Conservation (phyloP, 2,329 filamentous ascomycete genomes). For the Onygena corvina region DNA sequence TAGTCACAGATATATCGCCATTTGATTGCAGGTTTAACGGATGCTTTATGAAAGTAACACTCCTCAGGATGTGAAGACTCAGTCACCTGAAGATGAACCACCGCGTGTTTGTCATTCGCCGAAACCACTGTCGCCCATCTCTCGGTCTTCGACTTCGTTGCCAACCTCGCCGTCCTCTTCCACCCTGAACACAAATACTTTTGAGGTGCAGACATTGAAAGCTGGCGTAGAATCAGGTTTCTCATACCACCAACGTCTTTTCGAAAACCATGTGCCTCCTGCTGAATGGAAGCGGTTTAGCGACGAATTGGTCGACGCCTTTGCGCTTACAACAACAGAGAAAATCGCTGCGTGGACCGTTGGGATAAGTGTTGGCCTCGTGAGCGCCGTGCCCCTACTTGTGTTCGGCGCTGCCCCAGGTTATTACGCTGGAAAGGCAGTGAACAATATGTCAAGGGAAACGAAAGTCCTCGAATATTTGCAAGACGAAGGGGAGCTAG, state of each 20-base stretch:
- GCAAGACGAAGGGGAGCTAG: conserved; percentile 11
- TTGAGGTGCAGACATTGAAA: conserved; percentile 10
- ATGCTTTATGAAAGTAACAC: not conserved
- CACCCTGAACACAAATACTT: not conserved
- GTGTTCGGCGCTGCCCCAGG: conserved; percentile 9
- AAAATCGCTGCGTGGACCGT: conserved; percentile 12
- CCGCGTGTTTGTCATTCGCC: not conserved
- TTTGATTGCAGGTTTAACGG: not conserved
- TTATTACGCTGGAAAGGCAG: conserved; percentile 13
- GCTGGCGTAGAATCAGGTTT: conserved; percentile 10
- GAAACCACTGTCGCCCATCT: not conserved
- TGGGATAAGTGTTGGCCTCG: conserved; percentile 11
- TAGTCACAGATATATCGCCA: not conserved
- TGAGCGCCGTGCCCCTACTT: conserved; percentile 6
- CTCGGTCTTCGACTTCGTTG: not conserved
- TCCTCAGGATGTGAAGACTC: not conserved
- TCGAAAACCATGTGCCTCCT: conserved; percentile 9
- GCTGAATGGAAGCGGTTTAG: conserved; percentile 13
- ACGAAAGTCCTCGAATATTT: conserved; percentile 9
- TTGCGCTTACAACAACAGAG: conserved; percentile 8
- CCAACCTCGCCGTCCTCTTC: not conserved
- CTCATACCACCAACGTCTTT: conserved; percentile 11
- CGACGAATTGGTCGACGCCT: conserved; percentile 9
- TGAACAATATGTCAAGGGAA: conserved; percentile 11
- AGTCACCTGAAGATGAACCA: not conserved